A percentile compares a stretch with the other conserved stretches of the same genome.
Conservation (phyloP, 257 asterid genomes). For the Henckelia pumila region DNA sequence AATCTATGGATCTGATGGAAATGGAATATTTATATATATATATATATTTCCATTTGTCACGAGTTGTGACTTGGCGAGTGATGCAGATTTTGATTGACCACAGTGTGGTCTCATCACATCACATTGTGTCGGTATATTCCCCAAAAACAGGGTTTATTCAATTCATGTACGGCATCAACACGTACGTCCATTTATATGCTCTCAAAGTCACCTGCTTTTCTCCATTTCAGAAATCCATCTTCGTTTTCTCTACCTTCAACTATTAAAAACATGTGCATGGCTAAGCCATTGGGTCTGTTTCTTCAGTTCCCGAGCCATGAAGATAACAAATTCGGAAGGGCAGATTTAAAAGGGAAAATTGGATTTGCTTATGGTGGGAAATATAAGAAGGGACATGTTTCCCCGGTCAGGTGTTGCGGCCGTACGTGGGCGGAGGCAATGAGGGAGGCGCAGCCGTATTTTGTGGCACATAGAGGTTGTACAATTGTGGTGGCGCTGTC, state of each 20-base stretch:
- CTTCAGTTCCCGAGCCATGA: constrained; percentile 6
- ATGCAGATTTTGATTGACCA: background rate
- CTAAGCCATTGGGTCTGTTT: constrained; percentile 30
- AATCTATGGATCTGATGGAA: background rate
- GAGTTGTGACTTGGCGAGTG: background rate
- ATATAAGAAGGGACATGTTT: background rate
- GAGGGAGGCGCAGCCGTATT: constrained; percentile 62
- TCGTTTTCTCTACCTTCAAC: background rate
- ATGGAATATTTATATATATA: no score
- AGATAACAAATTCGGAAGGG: background rate
- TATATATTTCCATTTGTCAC: no score
- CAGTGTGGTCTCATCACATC: constrained; percentile 5
- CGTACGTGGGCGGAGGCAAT: constrained; percentile 41
- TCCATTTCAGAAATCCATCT: background rate
- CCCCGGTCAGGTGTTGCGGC: constrained; percentile 17
- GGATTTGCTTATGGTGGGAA: background rate
- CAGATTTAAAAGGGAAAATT: background rate
- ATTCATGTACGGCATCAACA: background rate
- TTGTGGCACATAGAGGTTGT: constrained; percentile 47
- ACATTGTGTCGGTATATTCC: background rate
- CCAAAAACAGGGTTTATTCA: background rate
- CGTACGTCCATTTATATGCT: background rate
- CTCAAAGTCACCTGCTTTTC: constrained; percentile 1
- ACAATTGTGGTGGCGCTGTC: constrained; percentile 55
- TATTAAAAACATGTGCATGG: constrained; percentile 21